These are phyloP conservation scores for Triticum urartu DNA, from an alignment of 176 grass and related monocot genomes.

Conservation along the genomic window DNA sequence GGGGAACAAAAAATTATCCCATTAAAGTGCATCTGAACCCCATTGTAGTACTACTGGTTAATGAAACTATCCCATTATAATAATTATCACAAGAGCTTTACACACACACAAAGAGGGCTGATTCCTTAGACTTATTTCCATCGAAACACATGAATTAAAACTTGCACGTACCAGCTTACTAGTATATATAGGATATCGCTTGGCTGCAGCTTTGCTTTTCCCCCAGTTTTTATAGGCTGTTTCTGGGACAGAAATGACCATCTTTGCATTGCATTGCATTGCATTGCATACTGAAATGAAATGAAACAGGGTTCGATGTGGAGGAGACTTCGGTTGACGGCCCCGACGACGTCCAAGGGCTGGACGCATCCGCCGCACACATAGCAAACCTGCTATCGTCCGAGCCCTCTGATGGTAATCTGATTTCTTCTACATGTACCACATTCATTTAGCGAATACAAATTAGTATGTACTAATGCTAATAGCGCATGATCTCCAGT, in stretches of 20 bases:
- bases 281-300: slow-evolving; percentile 1
- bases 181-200: background rate
- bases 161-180: too few species aligned
- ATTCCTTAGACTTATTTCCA: too few species aligned
- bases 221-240: slow-evolving; percentile 27
- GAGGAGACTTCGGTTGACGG: slow-evolving; percentile 75
- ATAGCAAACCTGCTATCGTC: slow-evolving; percentile 82
- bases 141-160: too few species aligned
- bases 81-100: too few species aligned
- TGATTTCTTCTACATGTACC: background rate
- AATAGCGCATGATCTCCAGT: slow-evolving; percentile 37
- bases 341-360: slow-evolving; percentile 74
- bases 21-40: too few species aligned
- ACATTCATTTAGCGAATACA: slow-evolving; percentile 33
- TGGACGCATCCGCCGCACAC: slow-evolving; percentile 78
- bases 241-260: background rate
- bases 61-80: too few species aligned
- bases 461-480: background rate
- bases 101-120: too few species aligned
- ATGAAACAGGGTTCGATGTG: slow-evolving; percentile 78
- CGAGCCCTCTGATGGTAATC: slow-evolving; percentile 87
- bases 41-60: too few species aligned
- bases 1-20: too few species aligned
- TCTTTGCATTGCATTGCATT: background rate
- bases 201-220: slow-evolving; percentile 23